Evolutionary conservation across 371 early-diverging fungal genomes (phyloP), one percentile per base, ranked within the genome.

Genomic region (Apophysomyces trapeziformis): DNA sequence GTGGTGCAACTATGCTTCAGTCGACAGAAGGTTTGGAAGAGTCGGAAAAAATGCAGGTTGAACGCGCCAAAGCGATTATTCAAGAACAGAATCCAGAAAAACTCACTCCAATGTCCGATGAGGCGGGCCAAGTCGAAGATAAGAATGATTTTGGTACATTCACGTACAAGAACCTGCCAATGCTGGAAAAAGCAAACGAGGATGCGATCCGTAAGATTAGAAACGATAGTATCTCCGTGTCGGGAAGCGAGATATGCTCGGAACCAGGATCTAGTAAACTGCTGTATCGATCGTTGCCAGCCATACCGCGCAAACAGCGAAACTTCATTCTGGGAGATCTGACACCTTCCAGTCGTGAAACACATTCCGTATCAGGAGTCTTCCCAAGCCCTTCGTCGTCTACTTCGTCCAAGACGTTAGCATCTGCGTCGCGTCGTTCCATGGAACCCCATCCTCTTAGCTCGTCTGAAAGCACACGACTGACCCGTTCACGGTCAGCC

Each of bases 141-240:
- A 73, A 67, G 16, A 85, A 89, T 4, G 94, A 96, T 63, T 97
- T 97, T 83, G 98, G 98, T 14, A 90, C 93, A 5, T 94, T 96
- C 80, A 88, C 88, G 4, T 96, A 92, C 85, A 95, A 95, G 66
- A 97, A 97, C 72, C 69, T 97, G 50, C 89, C 90, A 0, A 84
- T 89, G 16, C 82, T 97, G 4, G 98, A 94, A 64, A 93, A 94
- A 67, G 96, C 94, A 16, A 97, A 97, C 71, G 88, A 90, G 66
- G 88, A 93, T 57, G 83, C 87, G 50, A 89, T 92, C 44, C 76
- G 87, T n/a, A 92, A 88, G 67, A 79, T 92, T 26, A 77, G 88
- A n/a, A 79, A 80, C 39, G 80, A 83, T 16, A 76, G 75, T 11
- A 72, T 76, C 44, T 69, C 69, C 14, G 73, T 64, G 1, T 59